phyloP scores from a whole-genome alignment of 1,284 basidiomycete genomes.

The Rhodotorula sp. region DNA sequence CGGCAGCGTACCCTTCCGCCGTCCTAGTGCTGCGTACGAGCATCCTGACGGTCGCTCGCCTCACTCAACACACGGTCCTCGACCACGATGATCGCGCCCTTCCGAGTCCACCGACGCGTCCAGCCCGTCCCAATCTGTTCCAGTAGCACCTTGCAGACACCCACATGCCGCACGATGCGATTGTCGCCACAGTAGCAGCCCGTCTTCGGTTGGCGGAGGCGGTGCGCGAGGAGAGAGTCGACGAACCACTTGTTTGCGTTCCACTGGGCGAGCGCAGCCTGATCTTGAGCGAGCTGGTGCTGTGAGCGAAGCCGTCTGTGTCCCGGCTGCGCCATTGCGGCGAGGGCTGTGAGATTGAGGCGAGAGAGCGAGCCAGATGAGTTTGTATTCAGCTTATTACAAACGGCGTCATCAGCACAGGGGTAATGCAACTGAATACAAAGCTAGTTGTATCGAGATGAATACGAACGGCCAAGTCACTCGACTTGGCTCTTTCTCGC shows the following conservation, averaged over 20 bases:
- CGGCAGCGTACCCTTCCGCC: too few species aligned
- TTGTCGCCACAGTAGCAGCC: neutral
- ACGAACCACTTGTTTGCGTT: slow-evolving; percentile 29
- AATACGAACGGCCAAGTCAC: neutral
- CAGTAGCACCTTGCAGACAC: too few species aligned
- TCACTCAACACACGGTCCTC: slow-evolving; percentile 8
- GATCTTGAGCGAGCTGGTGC: slow-evolving; percentile 17
- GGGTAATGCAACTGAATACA: neutral
- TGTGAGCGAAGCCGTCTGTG: slow-evolving; percentile 7
- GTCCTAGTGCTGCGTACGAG: too few species aligned
- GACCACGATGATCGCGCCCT: neutral
- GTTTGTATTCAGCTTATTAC: neutral
- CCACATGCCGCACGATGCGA: too few species aligned
- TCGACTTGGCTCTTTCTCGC: neutral
- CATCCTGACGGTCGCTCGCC: neutral
- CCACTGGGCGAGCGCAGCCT: slow-evolving; percentile 33
- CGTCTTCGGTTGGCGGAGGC: neutral
- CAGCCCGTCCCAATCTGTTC: too few species aligned
- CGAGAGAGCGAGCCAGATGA: neutral
- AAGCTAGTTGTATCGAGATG: neutral
- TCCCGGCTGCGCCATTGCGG: neutral
- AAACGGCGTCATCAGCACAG: neutral
- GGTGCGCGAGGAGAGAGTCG: neutral
- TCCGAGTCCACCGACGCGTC: neutral
- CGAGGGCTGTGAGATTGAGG: neutral